Conservation (phyloP, 495 filamentous ascomycete genomes). For the Podospora pseudocomata region DNA sequence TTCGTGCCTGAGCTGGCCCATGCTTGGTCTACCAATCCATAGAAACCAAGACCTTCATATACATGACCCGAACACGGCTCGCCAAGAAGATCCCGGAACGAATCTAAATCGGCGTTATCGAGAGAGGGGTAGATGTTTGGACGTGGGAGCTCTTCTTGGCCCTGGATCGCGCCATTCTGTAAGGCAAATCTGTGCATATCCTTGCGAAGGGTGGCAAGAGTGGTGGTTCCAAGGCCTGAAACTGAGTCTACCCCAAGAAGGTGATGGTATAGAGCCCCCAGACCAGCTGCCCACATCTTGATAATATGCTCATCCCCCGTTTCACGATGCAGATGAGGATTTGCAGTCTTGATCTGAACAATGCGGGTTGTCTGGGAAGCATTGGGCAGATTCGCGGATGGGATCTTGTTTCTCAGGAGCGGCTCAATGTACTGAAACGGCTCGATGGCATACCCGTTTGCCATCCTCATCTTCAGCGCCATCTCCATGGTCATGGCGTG, state of each 20-base stretch:
- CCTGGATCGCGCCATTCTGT: not conserved
- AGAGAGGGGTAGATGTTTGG: conserved; percentile 17
- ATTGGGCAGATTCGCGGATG: not conserved
- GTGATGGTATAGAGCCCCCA: conserved; percentile 29
- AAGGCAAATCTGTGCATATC: conserved; percentile 15
- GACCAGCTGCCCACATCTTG: conserved; percentile 24
- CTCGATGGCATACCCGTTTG: conserved; percentile 35
- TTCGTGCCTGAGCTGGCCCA: not conserved
- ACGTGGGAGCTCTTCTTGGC: conserved; percentile 14
- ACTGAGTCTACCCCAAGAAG: not conserved
- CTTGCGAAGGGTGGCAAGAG: conserved; percentile 1
- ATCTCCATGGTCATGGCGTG: conserved; percentile 34
- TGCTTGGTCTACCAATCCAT: not conserved
- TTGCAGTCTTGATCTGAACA: conserved; percentile 28
- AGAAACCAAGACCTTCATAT: not conserved
- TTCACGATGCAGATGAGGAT: conserved; percentile 28
- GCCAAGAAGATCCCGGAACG: conserved; percentile 5
- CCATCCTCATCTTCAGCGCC: conserved; percentile 25
- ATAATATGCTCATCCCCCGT: conserved; percentile 25
- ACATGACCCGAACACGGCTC: not conserved
- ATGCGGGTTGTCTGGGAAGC: conserved; percentile 14
- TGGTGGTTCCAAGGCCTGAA: not conserved
- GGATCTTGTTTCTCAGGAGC: conserved; percentile 6
- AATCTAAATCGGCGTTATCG: conserved; percentile 8
- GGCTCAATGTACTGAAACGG: conserved; percentile 32